Evolutionary conservation across 164 flowering plant species (phyloP).

Genomic region (Nelumbo lutea): DNA sequence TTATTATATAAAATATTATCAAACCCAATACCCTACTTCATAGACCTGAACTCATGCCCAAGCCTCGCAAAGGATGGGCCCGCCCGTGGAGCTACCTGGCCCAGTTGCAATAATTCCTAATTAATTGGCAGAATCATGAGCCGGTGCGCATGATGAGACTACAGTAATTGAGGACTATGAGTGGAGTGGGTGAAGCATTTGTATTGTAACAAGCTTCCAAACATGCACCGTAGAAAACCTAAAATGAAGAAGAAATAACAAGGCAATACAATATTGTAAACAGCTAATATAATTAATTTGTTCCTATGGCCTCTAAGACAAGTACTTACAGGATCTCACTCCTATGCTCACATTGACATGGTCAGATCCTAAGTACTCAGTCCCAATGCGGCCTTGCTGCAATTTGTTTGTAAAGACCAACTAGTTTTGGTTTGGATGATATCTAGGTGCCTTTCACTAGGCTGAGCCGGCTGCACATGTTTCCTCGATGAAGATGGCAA

Average conservation of each 20-base stretch:
- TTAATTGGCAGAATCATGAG: no score
- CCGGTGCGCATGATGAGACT: no score
- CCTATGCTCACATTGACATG: constrained; percentile 33
- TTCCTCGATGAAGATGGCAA: constrained; percentile 14
- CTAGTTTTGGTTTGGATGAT: background rate
- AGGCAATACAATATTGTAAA: constrained; percentile 4
- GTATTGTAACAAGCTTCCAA: background rate
- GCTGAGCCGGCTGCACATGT: background rate
- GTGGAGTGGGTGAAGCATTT: no score
- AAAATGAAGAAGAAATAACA: background rate
- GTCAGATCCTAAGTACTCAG: constrained; percentile 45
- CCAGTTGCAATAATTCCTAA: no score
- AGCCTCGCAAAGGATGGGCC: no score
- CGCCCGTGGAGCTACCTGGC: no score
- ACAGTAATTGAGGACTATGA: no score
- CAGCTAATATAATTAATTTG: background rate
- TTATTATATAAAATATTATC: no score
- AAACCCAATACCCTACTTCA: no score
- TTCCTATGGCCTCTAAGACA: constrained; percentile 22
- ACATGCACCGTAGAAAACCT: no score
- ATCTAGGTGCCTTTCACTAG: constrained; percentile 7
- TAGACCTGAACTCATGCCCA: no score
- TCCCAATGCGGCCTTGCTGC: constrained; percentile 28
- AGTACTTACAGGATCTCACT: constrained; percentile 42
- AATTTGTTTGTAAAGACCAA: constrained; percentile 18